Conservation (phyloP, 371 early-diverging fungal species). For the Vairimorpha necatrix region DNA sequence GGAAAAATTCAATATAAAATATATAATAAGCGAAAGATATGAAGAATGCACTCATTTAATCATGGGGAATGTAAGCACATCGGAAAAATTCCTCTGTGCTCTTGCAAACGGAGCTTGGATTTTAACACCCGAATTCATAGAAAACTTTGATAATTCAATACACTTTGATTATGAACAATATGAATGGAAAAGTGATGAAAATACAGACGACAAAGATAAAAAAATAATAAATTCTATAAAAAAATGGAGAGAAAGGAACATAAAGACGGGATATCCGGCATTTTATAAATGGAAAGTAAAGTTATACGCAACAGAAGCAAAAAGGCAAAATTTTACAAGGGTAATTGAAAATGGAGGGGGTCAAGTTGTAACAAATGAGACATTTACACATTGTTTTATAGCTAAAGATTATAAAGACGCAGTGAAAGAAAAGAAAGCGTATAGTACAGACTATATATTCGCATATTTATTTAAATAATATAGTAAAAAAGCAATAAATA, state of each 20-base stretch:
- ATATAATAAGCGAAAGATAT: constrained; percentile 44
- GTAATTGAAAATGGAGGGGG: constrained; percentile 59
- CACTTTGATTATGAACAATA: constrained; percentile 49
- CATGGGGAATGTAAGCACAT: constrained; percentile 57
- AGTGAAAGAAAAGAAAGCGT: constrained; percentile 27
- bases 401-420: constrained; percentile 54
- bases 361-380: constrained; percentile 27
- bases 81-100: constrained; percentile 62
- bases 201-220: constrained; percentile 31
- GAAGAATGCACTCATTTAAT: constrained; percentile 63
- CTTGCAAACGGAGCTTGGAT: constrained; percentile 58
- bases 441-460: constrained; percentile 56
- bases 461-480: constrained; percentile 53
- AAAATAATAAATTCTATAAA: constrained; percentile 43
- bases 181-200: constrained; percentile 50
- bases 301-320: constrained; percentile 41
- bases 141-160: constrained; percentile 47
- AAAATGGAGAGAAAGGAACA: constrained; percentile 50
- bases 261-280: constrained; percentile 46
- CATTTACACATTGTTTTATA: constrained; percentile 60
- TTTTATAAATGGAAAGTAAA: constrained; percentile 62
- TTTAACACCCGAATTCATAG: constrained; percentile 56
- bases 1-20: constrained; percentile 44
- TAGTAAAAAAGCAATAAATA: not conserved
- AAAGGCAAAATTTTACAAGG: constrained; percentile 30